Base-by-base conservation (phyloP, 2,329 filamentous ascomycete species). In the Pestalotiopsis sp. region DNA sequence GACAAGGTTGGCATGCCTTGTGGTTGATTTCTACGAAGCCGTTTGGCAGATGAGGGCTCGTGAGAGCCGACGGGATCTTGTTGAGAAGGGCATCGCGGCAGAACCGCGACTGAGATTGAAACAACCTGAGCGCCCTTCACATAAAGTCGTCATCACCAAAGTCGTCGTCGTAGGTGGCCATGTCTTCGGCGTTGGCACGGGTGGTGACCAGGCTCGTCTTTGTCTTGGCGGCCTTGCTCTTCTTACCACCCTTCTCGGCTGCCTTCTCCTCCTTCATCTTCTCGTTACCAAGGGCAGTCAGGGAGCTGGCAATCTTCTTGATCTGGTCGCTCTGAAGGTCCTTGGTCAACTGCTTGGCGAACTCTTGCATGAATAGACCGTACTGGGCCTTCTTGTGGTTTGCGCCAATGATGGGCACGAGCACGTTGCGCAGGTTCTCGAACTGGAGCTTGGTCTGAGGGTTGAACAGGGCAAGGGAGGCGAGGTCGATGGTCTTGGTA, bases 181-280 rank as follows among this genome's bases (percentile, higher is more conserved):
- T 90, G 80, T 98, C 95, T 17, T 90, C 86, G 64, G 83, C 82
- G 72, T 86, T 86, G 75, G 86, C 81, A 78, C 91, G 84, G 77
- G 82, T 84, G 69, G 92, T 90, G 67, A 93, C 92, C 64, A 98
- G 85, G 6, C 90, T 91, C 20, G 93, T 90, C 90, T 99, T 99
- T 52, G 92, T 97, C 90, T 68, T 98, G 71, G 94, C 92, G 4
- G 95, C 95, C 89, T 98, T 98, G 75, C 87, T 90, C 90, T 98
- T 99, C 92, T 98, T 99, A 77, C 92, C 93, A 67, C 93, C 91
- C 87, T 97, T 98, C 73, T 97, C 94, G 3, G 93, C 90, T 4
- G 92, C 91, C 88, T 98, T 98, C 88, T 99, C 96, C 81, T 98
- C 95, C 86, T 94, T 97, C 92, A 98, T 92, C 88, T 97, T 98